These are phyloP conservation scores for Rhododendron vialii DNA, from an alignment of 148 eudicot genomes.

Conservation along the genomic window DNA sequence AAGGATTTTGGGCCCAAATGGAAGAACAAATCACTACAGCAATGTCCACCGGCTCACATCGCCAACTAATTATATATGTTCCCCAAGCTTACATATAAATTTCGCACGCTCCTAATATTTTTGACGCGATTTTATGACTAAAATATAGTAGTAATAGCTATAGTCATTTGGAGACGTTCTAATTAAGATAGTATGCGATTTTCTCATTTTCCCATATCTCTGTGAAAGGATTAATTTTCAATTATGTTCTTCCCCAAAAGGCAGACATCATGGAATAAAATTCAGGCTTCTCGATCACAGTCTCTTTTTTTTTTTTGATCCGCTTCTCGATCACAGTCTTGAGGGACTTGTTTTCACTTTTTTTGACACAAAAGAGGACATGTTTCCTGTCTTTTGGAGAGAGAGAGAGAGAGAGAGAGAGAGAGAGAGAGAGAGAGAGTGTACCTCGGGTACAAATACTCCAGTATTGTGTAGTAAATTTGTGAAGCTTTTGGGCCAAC, in stretches of 20 bases:
- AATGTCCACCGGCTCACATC: too few species aligned
- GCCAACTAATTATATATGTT: too few species aligned
- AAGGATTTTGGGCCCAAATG: too few species aligned
- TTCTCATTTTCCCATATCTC: neutral
- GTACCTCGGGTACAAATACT: neutral
- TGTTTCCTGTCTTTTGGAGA: neutral
- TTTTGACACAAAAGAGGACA: neutral
- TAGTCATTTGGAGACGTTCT: neutral
- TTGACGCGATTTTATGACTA: too few species aligned
- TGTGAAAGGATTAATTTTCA: neutral
- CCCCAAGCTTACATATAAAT: too few species aligned
- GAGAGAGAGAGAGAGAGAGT: neutral
- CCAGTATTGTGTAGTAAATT: neutral
- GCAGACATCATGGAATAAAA: conserved; percentile 35
- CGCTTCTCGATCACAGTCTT: neutral
- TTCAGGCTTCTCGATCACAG: neutral
- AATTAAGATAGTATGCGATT: neutral
- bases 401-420: neutral
- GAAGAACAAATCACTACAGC: too few species aligned
- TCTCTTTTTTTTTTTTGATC: too few species aligned
- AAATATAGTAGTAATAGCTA: too few species aligned
- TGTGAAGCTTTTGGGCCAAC: conserved; percentile 15
- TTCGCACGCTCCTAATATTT: too few species aligned
- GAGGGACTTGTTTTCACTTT: neutral
- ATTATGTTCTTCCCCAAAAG: conserved; percentile 4